A percentile compares a stretch with the other conserved stretches of the same genome.
These are phyloP conservation scores for Colletotrichum truncatum DNA, from an alignment of 2,329 filamentous ascomycete species.

Conservation along the genomic window DNA sequence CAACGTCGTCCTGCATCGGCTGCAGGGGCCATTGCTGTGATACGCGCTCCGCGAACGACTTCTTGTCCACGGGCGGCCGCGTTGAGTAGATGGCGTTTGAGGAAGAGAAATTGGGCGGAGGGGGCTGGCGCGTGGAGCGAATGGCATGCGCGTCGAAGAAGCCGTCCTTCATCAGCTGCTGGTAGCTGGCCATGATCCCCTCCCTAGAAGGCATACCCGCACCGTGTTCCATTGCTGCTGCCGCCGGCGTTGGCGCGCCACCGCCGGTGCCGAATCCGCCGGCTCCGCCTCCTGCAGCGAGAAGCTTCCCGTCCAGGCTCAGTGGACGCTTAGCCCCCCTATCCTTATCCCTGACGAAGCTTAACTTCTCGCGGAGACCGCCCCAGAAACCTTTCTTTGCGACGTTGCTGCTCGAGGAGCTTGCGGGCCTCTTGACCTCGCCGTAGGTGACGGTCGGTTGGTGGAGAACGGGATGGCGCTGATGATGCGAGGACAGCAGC, in stretches of 20 bases:
- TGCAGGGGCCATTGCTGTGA: conserved; percentile 34
- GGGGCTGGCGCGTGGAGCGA: conserved; percentile 61
- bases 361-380: conserved; percentile 38
- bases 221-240: conserved; percentile 17
- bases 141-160: conserved; percentile 69
- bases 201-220: conserved; percentile 51
- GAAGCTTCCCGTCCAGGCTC: conserved; percentile 32
- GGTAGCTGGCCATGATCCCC: conserved; percentile 65
- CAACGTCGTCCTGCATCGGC: conserved; percentile 22
- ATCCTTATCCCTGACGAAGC: conserved; percentile 32
- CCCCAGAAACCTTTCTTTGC: conserved; percentile 41
- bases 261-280: not conserved
- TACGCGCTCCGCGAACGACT: conserved; percentile 27
- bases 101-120: conserved; percentile 32
- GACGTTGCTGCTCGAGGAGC: conserved; percentile 26
- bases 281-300: conserved; percentile 16
- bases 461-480: conserved; percentile 11
- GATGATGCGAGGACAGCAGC: conserved; percentile 15
- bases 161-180: conserved; percentile 63
- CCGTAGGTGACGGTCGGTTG: conserved; percentile 24
- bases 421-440: conserved; percentile 28
- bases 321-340: conserved; percentile 31
- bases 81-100: conserved; percentile 22
- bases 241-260: conserved; percentile 4
- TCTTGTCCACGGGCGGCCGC: conserved; percentile 24